These are phyloP conservation scores for Oemleria cerasiformis DNA, from an alignment of 306 rosid genomes.

Conservation along the genomic window DNA sequence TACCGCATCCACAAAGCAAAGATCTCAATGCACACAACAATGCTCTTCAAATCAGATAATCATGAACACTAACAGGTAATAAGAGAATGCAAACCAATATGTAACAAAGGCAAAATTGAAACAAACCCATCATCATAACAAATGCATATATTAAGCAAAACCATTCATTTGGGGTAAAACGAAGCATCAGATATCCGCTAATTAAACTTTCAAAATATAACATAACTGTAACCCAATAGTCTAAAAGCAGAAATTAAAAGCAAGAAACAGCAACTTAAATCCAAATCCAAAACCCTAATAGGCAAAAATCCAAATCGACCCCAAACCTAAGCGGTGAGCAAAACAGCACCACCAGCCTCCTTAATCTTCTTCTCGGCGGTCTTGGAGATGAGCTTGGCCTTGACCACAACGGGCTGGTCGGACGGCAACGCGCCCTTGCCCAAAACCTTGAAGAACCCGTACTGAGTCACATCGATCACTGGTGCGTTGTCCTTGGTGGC, in stretches of 20 bases:
- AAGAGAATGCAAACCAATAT: not conserved
- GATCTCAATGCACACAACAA: too few relatives aligned
- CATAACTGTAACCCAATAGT: constrained; percentile 2
- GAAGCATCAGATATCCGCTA: not conserved
- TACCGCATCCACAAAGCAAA: not conserved
- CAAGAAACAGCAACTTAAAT: not conserved
- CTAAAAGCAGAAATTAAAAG: not conserved
- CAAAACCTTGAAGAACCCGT: constrained; percentile 64
- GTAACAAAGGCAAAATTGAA: not conserved
- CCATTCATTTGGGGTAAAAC: not conserved
- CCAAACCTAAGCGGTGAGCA: constrained; percentile 72
- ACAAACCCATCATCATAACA: not conserved
- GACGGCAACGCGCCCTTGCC: constrained; percentile 69
- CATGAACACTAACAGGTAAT: not conserved
- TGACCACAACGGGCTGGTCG: constrained; percentile 63
- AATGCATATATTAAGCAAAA: not conserved
- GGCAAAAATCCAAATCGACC: not conserved
- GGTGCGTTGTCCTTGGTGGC: constrained; percentile 62
- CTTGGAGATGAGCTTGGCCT: constrained; percentile 79
- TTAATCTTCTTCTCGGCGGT: constrained; percentile 86
- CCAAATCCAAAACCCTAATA: constrained; percentile 6
- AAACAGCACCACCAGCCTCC: constrained; percentile 83
- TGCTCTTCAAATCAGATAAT: not conserved
- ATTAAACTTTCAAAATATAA: not conserved
- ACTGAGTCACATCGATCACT: constrained; percentile 64